These are phyloP conservation scores for Globisporangium radiosum DNA, from an alignment of 352 stramenopile species.

Conservation along the genomic window DNA sequence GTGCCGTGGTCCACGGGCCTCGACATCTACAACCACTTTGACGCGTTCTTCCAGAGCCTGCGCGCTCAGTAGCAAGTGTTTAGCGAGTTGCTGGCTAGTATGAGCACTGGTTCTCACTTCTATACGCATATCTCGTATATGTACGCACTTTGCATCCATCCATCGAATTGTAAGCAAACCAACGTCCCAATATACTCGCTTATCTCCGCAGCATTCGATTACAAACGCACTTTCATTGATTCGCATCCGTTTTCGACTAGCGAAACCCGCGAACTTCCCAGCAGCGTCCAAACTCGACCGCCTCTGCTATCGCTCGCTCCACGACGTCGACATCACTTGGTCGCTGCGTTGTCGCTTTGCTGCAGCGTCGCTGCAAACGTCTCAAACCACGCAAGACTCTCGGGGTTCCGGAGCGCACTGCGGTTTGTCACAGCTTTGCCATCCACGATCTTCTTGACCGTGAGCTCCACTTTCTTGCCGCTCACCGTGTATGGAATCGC, in stretches of 20 bases:
- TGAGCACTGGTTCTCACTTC: too few species aligned
- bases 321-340: neutral
- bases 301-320: neutral
- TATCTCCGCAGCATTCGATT: neutral
- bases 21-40: conserved; percentile 55
- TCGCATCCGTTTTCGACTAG: too few species aligned
- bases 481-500: conserved; percentile 75
- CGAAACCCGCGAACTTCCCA: too few species aligned
- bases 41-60: conserved; percentile 7
- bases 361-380: conserved; percentile 28
- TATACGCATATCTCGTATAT: too few species aligned
- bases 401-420: conserved; percentile 60
- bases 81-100: neutral
- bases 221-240: too few species aligned
- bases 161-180: too few species aligned
- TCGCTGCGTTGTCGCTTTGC: neutral
- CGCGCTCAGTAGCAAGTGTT: neutral
- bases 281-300: too few species aligned
- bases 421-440: conserved; percentile 50
- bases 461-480: conserved; percentile 79
- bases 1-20: conserved; percentile 55
- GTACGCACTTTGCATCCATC: too few species aligned
- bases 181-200: too few species aligned
- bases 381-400: conserved; percentile 56
- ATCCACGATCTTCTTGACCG: conserved; percentile 73